A percentile compares a stretch with the other conserved stretches of the same genome.
These are phyloP conservation scores for Vigna angularis DNA, from an alignment of 306 rosid species.

Conservation along the genomic window DNA sequence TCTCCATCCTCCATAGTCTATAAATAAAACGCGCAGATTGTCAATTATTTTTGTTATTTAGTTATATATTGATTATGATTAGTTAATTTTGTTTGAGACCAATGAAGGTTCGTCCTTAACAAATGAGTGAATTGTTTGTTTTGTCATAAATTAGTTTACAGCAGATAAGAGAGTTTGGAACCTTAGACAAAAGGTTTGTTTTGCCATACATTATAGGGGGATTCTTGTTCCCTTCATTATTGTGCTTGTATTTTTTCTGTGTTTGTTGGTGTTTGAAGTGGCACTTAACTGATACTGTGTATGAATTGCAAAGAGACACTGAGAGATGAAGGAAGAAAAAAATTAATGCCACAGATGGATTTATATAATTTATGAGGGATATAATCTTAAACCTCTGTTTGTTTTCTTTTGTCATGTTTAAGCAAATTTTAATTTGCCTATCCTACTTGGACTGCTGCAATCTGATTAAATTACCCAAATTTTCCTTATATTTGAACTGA, in stretches of 20 bases:
- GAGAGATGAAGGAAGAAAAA: not conserved
- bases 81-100: not conserved
- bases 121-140: not conserved
- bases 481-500: no score
- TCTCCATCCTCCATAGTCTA: not conserved
- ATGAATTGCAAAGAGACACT: not conserved
- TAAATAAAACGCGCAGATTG: not conserved
- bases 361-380: not conserved
- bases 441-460: not conserved
- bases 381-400: not conserved
- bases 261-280: constrained; percentile 1
- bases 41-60: not conserved
- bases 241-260: not conserved
- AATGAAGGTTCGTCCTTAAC: not conserved
- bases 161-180: not conserved
- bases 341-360: not conserved
- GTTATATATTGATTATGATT: not conserved
- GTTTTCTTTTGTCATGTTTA: not conserved
- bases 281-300: not conserved
- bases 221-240: not conserved
- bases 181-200: not conserved
- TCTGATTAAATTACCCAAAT: no score
- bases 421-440: not conserved
- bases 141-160: not conserved
- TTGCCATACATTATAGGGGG: not conserved